Base-by-base conservation (phyloP, 1,284 basidiomycete species). In the Cystobasidium slooffiae region DNA sequence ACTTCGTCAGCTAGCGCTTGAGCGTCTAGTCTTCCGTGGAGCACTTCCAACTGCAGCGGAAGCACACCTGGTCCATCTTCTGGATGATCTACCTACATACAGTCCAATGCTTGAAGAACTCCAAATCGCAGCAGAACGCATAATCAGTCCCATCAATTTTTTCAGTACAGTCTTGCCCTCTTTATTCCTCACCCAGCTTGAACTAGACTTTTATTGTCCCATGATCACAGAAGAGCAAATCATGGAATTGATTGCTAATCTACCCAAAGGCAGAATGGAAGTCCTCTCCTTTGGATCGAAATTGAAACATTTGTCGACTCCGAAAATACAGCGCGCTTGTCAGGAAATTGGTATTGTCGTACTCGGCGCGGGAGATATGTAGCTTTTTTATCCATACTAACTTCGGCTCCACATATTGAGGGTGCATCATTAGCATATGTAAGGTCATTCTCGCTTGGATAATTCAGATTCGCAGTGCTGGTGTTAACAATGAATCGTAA, bases 61-160 rank as follows among this genome's bases (percentile, higher is more conserved):
- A 20, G 20, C n/a, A 6, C 37, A 52, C 2, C 61, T 66, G n/a
- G n/a, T 53, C 31, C 44, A 46, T 16, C 62, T 73, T 7, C 31
- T 73, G 14, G 70, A 73, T 52, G 55, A 65, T 53, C 44, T 73
- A 39, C 62, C 70, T 37, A 51, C 31, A 16, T 24, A 22, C 22
- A 66, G 70, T 46, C 70, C 70, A 7, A 49, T 73, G 51, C 63
- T 73, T 10, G 62, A 73, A 51, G 70, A 73, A 44, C 53, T 73
- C 3, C 62, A 73, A 61, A 43, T 73, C n/a, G 62, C 62, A 44
- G 39, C 70, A 53, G 63, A 73, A 22, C 63, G 52, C 31, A 43
- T 73, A 18, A 44, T 53, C 55, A 65, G 62, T 39, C 49, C 52
- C 12, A 43, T n/a, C 18, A 39, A 44, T 14, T 73, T 73, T 63